Evolutionary conservation across 768 basidiomycete species (phyloP), one percentile per base, ranked within the genome.

Genomic region (Termitomyces sp.): DNA sequence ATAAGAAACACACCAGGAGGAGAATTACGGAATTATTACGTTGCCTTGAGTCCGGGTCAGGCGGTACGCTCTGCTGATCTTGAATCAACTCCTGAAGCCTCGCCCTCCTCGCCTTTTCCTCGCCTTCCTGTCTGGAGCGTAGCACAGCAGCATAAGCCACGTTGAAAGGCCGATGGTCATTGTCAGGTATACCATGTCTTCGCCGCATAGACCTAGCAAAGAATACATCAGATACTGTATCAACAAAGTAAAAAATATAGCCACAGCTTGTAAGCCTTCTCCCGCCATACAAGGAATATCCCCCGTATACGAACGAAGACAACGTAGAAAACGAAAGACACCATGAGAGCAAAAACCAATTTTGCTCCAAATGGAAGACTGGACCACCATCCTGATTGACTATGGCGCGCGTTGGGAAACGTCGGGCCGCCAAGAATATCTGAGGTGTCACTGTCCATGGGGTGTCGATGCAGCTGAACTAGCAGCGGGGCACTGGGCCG

Each of bases 171-270:
- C 91, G 79, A 61, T 84, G 78, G 75, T 93, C 91, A 57, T 77
- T 78, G 75, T 93, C 91, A 18, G 91, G 92, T 59, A 93, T 93
- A 47, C 91, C 92, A 66, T 91, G 83, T 72, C 81, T 78, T 62
- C 91, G 76, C 59, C 91, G 83, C 77, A 85, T 84, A 61, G 84
- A 78, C 64, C 88, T 91, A 55, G 54, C 26, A 51, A 59, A 68
- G 32, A 35, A 68, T 24, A 13, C 9, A 13, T 64, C 59, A 62
- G 62, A 52, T 35, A 46, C 24, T 52, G 36, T 33, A 55, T 24
- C 58, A 52, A 55, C 47, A 49, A 36, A 30, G 24, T 55, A 24
- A 55, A 54, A 54, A 55, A 24, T 41, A 54, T 54, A 72, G 84
- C 56, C 63, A 89, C 89, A 88, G 73, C 70, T 81, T 84, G 67